A percentile compares a stretch with the other conserved stretches of the same genome.
Evolutionary conservation across 495 filamentous ascomycete species (phyloP).

Genomic region (Geopyxis carbonaria): DNA sequence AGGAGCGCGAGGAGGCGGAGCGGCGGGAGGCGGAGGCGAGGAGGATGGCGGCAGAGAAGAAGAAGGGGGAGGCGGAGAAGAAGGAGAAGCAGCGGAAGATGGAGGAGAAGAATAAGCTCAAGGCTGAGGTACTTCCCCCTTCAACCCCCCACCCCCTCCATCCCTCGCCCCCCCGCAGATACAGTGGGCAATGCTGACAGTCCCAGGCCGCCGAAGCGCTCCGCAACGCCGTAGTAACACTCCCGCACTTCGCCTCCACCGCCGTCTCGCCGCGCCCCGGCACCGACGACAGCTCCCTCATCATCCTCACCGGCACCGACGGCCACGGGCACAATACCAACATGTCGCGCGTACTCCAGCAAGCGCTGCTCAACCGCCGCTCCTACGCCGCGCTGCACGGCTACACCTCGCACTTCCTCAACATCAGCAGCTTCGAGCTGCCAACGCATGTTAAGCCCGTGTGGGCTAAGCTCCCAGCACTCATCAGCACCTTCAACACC

Average conservation of each 20-base stretch:
- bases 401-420: slow-evolving; percentile 27
- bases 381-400: slow-evolving; percentile 26
- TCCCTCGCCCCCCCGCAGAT: background rate
- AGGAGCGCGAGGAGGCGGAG: slow-evolving; percentile 9
- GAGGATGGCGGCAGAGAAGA: slow-evolving; percentile 3
- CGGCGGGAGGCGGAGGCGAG: slow-evolving; percentile 11
- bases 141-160: no score
- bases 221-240: no score
- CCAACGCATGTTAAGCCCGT: slow-evolving; percentile 21
- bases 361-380: slow-evolving; percentile 21
- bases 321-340: slow-evolving; percentile 28
- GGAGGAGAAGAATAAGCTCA: no score
- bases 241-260: background rate
- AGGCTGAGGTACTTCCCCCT: no score
- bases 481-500: slow-evolving; percentile 25
- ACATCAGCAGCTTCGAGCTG: slow-evolving; percentile 28
- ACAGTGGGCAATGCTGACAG: no score
- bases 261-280: slow-evolving; percentile 8
- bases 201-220: slow-evolving; percentile 4
- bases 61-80: slow-evolving; percentile 7
- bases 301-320: slow-evolving; percentile 28
- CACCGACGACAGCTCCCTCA: slow-evolving; percentile 18
- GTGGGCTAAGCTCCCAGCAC: slow-evolving; percentile 28
- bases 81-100: slow-evolving; percentile 7
- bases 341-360: slow-evolving; percentile 25